Conservation (phyloP, 371 early-diverging fungal genomes). For the Rhizopus microsporus region DNA sequence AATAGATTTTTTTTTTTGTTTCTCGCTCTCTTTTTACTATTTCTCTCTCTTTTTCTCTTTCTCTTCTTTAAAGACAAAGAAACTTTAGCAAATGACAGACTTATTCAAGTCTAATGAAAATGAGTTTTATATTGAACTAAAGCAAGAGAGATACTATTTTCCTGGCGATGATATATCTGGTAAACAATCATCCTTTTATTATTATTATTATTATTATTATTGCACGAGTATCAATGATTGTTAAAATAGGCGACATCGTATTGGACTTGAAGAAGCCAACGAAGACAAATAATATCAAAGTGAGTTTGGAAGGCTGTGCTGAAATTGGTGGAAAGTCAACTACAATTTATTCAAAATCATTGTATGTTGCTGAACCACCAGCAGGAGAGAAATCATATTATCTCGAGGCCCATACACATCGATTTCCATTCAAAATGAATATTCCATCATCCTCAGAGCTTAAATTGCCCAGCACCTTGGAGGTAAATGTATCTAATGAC, state of each 20-base stretch:
- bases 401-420: constrained; percentile 42
- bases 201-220: neutral
- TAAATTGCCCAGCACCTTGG: constrained; percentile 42
- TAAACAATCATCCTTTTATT: constrained; percentile 13
- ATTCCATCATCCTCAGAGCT: constrained; percentile 27
- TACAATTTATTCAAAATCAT: constrained; percentile 25
- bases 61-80: neutral
- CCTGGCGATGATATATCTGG: constrained; percentile 49
- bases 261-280: constrained; percentile 40
- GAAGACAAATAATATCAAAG: constrained; percentile 36
- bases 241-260: constrained; percentile 36
- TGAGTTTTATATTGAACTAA: constrained; percentile 48
- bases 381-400: constrained; percentile 30
- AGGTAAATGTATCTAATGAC: constrained; percentile 22
- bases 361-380: constrained; percentile 28
- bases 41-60: constrained; percentile 4
- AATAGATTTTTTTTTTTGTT: neutral
- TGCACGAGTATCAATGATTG: too few relatives aligned
- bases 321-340: constrained; percentile 26
- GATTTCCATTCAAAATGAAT: constrained; percentile 43
- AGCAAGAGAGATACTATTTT: constrained; percentile 38
- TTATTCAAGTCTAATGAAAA: constrained; percentile 31
- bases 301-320: constrained; percentile 36
- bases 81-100: constrained; percentile 14
- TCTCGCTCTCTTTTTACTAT: neutral